Conservation (phyloP, 1,284 basidiomycete genomes). For the Blastosporella zonata region DNA sequence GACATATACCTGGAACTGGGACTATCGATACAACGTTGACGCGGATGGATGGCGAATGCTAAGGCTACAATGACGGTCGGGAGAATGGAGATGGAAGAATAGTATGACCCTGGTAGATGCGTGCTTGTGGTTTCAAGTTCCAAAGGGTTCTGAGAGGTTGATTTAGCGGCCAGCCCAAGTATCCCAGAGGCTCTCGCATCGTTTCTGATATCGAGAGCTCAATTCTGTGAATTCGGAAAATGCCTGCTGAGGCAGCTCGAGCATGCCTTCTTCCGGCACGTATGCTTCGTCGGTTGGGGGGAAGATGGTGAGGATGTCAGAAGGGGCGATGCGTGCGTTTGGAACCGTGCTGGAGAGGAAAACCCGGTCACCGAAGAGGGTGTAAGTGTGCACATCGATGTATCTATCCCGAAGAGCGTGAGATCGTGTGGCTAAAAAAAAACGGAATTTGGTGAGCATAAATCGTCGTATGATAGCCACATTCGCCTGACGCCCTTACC, state of each 20-base stretch:
- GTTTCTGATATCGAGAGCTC: constrained; percentile 44
- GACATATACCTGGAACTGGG: background rate
- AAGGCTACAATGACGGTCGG: background rate
- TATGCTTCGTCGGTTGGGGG: constrained; percentile 37
- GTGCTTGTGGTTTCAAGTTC: no score
- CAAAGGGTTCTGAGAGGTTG: no score
- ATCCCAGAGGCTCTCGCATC: constrained; percentile 53
- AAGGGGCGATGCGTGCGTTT: constrained; percentile 53
- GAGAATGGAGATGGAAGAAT: constrained; percentile 25
- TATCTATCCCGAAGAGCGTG: constrained; percentile 51
- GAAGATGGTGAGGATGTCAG: constrained; percentile 56
- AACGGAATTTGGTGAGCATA: background rate
- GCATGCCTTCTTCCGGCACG: constrained; percentile 46
- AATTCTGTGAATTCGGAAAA: constrained; percentile 54
- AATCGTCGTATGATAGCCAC: background rate
- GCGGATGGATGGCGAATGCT: no score
- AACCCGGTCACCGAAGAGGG: constrained; percentile 57
- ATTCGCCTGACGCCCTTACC: constrained; percentile 32
- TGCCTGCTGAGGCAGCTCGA: constrained; percentile 55
- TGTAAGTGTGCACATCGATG: constrained; percentile 61
- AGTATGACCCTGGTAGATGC: no score
- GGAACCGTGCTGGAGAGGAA: constrained; percentile 58
- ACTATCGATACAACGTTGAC: background rate
- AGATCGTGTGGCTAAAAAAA: constrained; percentile 45
- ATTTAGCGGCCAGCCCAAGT: constrained; percentile 30